Conservation (phyloP, 2,329 filamentous ascomycete genomes). For the Aciculosporium take region DNA sequence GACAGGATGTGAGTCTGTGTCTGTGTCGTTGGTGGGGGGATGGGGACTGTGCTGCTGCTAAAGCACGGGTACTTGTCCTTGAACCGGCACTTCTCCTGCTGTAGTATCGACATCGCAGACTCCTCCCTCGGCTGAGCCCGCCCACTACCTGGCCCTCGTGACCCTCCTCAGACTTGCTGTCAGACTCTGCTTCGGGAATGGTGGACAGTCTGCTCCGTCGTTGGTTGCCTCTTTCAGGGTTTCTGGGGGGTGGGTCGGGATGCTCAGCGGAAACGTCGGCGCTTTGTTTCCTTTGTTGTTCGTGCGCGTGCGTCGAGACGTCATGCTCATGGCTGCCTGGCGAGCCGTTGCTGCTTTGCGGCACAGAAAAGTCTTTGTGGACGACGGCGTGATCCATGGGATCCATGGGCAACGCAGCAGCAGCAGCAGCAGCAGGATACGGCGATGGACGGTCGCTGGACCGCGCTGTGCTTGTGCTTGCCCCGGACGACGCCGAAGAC, state of each 20-base stretch:
- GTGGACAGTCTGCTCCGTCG: constrained; percentile 16
- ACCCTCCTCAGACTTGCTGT: not conserved
- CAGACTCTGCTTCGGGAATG: constrained; percentile 3
- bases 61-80: too few relatives aligned
- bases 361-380: constrained; percentile 2
- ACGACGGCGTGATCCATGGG: constrained; percentile 3
- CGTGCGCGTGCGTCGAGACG: not conserved
- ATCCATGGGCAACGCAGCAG: not conserved
- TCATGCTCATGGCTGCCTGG: not conserved
- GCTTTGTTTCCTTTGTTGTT: not conserved
- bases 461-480: not conserved
- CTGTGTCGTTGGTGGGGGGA: too few relatives aligned
- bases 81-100: too few relatives aligned
- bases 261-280: constrained; percentile 13
- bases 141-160: not conserved
- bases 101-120: not conserved
- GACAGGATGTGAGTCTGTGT: not conserved
- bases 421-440: not conserved
- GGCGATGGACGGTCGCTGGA: not conserved
- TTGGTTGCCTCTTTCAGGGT: constrained; percentile 23
- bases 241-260: not conserved
- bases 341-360: not conserved
- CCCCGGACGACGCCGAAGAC: not conserved
- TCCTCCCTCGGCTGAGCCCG: not conserved
- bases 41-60: too few relatives aligned